phyloP scores from a whole-genome alignment of 177 flowering plant genomes.

The Vitis hybrid region DNA sequence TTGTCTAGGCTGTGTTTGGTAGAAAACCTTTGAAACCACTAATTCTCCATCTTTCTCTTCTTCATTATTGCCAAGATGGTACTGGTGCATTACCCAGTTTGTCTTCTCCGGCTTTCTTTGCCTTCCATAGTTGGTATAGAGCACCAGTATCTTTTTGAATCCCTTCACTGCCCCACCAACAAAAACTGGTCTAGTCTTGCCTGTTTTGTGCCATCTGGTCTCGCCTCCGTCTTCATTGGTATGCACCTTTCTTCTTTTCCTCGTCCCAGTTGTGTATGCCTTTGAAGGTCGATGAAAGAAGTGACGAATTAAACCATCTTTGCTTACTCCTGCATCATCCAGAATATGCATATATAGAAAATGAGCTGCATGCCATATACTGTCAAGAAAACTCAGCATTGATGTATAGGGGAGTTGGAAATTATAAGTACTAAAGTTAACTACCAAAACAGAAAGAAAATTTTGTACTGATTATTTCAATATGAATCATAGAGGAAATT shows the following conservation, averaged over 20 bases:
- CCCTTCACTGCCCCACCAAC: slow-evolving; percentile 49
- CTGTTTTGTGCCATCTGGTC: slow-evolving; percentile 94
- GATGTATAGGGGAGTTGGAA: too few species aligned
- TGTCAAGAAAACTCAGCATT: too few species aligned
- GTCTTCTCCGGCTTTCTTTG: slow-evolving; percentile 84
- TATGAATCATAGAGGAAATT: too few species aligned
- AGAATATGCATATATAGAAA: background rate
- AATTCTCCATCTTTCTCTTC: slow-evolving; percentile 90
- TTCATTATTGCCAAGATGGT: slow-evolving; percentile 70
- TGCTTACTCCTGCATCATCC: slow-evolving; percentile 58
- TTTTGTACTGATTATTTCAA: too few species aligned
- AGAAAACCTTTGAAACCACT: slow-evolving; percentile 84
- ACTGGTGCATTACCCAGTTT: slow-evolving; percentile 95
- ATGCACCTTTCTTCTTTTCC: slow-evolving; percentile 80
- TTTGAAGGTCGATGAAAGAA: slow-evolving; percentile 90
- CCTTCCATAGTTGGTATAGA: slow-evolving; percentile 85
- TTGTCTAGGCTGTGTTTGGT: slow-evolving; percentile 89
- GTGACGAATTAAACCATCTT: slow-evolving; percentile 75
- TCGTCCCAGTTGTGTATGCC: slow-evolving; percentile 87
- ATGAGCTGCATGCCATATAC: too few species aligned
- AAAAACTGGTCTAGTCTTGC: slow-evolving; percentile 76
- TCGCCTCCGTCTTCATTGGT: slow-evolving; percentile 73
- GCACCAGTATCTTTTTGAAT: slow-evolving; percentile 79
- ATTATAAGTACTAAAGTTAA: too few species aligned
- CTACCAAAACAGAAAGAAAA: too few species aligned